Percentiles rank a stretch among this genome's conserved stretches.
Conservation (phyloP, 768 basidiomycete genomes). For the Tulasnella sp. region DNA sequence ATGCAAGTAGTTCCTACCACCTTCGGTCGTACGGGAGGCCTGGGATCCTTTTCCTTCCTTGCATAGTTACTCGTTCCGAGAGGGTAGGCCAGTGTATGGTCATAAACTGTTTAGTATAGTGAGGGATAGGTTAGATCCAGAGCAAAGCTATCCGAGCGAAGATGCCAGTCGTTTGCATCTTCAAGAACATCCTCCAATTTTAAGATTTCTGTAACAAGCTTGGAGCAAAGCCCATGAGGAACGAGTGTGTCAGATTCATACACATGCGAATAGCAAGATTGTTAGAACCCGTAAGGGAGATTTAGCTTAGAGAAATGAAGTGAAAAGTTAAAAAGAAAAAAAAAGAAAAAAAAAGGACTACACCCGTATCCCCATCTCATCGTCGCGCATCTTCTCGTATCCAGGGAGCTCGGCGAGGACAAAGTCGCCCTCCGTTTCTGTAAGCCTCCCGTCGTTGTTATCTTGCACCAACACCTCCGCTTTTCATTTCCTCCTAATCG, state of each 20-base stretch:
- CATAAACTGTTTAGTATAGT: slow-evolving; percentile 33
- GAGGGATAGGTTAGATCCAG: slow-evolving; percentile 37
- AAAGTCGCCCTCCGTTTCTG: background rate
- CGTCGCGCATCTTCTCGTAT: slow-evolving; percentile 4
- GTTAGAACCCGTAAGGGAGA: background rate
- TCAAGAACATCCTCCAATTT: slow-evolving; percentile 31
- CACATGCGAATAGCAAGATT: slow-evolving; percentile 20
- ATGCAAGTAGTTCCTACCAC: background rate
- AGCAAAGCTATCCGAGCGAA: slow-evolving; percentile 33
- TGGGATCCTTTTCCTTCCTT: background rate
- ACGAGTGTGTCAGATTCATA: slow-evolving; percentile 29
- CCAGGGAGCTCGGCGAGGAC: slow-evolving; percentile 7
- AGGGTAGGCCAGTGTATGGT: slow-evolving; percentile 20
- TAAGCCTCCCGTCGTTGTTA: background rate
- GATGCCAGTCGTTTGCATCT: slow-evolving; percentile 36
- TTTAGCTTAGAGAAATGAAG: background rate
- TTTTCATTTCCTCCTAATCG: slow-evolving; percentile 5
- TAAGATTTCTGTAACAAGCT: slow-evolving; percentile 24
- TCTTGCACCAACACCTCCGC: background rate
- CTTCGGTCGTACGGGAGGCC: background rate
- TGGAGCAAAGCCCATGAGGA: slow-evolving; percentile 21
- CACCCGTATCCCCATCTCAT: slow-evolving; percentile 5
- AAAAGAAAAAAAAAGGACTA: background rate
- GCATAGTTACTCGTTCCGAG: background rate
- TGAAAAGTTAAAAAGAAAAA: too few relatives aligned